phyloP scores from a whole-genome alignment of 73 alveolate genomes.

The Diophrys sp. region DNA sequence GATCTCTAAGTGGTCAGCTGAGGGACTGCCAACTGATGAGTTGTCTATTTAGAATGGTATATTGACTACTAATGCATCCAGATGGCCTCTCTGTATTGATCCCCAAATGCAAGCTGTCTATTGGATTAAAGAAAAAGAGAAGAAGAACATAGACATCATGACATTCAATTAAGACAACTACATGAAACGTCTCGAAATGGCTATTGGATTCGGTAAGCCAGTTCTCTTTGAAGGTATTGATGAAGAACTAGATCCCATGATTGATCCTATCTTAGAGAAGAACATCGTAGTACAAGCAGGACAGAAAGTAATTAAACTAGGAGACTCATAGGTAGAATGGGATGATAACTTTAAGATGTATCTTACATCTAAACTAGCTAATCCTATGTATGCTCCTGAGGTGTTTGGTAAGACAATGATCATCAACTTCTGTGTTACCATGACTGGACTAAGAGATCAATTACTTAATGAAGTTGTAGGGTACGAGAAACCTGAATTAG shows the following conservation, averaged over 20 bases:
- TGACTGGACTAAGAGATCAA: slow-evolving; percentile 97
- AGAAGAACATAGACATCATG: slow-evolving; percentile 84
- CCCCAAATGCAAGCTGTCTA: slow-evolving; percentile 97
- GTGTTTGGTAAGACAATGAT: slow-evolving; percentile 98
- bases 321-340: slow-evolving; percentile 59
- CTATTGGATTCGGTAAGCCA: slow-evolving; percentile 86
- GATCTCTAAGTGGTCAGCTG: slow-evolving; percentile 97
- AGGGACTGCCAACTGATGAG: slow-evolving; percentile 99
- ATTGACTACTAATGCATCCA: slow-evolving; percentile 89
- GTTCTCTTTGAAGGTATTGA: slow-evolving; percentile 87
- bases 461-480: slow-evolving; percentile 98
- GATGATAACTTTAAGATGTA: slow-evolving; percentile 80
- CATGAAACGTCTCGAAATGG: slow-evolving; percentile 93
- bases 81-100: slow-evolving; percentile 99
- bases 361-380: slow-evolving; percentile 98
- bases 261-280: slow-evolving; percentile 98
- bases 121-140: slow-evolving; percentile 88
- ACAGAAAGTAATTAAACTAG: slow-evolving; percentile 74
- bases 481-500: slow-evolving; percentile 97
- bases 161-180: slow-evolving; percentile 93
- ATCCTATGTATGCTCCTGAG: slow-evolving; percentile 99
- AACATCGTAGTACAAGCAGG: slow-evolving; percentile 93
- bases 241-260: slow-evolving; percentile 98
- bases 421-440: slow-evolving; percentile 97
- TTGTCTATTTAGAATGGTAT: slow-evolving; percentile 97